Conservation (phyloP, 106 monocot genomes). For the Dioscorea zingiberensis region DNA sequence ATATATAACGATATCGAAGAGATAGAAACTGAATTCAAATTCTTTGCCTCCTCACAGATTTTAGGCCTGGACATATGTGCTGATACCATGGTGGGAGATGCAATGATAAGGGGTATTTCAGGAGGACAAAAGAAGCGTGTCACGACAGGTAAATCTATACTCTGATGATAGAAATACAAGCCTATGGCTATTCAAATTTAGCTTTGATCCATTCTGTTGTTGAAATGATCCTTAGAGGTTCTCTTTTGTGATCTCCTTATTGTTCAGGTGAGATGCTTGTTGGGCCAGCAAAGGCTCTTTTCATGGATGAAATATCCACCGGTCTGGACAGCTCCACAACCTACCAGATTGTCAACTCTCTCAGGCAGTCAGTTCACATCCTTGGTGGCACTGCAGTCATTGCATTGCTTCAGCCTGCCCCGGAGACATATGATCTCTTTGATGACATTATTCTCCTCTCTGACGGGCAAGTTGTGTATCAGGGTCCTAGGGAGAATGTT, state of each 20-base stretch:
- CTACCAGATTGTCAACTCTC: conserved; percentile 57
- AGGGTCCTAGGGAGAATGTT: conserved; percentile 47
- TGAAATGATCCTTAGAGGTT: not conserved
- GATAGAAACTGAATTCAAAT: not conserved
- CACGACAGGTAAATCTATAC: conserved; percentile 17
- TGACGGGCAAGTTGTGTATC: conserved; percentile 59
- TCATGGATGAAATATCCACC: conserved; percentile 76
- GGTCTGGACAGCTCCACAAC: conserved; percentile 73
- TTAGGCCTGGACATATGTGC: conserved; percentile 32
- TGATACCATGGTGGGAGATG: conserved; percentile 30
- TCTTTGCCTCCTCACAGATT: conserved; percentile 13
- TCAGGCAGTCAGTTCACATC: conserved; percentile 54
- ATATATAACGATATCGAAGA: not conserved
- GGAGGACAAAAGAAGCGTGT: conserved; percentile 31
- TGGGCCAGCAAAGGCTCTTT: conserved; percentile 53
- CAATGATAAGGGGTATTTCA: conserved; percentile 26
- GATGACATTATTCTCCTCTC: conserved; percentile 66
- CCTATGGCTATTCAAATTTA: no score
- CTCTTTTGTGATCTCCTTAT: not conserved
- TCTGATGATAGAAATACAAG: no score
- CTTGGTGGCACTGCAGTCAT: conserved; percentile 56
- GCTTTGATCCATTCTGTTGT: no score
- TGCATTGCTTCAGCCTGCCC: conserved; percentile 62
- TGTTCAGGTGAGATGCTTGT: conserved; percentile 79
- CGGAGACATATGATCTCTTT: conserved; percentile 63